These are phyloP conservation scores for Cryptococcus sp. DNA, from an alignment of 1,284 basidiomycete genomes.

Conservation along the genomic window DNA sequence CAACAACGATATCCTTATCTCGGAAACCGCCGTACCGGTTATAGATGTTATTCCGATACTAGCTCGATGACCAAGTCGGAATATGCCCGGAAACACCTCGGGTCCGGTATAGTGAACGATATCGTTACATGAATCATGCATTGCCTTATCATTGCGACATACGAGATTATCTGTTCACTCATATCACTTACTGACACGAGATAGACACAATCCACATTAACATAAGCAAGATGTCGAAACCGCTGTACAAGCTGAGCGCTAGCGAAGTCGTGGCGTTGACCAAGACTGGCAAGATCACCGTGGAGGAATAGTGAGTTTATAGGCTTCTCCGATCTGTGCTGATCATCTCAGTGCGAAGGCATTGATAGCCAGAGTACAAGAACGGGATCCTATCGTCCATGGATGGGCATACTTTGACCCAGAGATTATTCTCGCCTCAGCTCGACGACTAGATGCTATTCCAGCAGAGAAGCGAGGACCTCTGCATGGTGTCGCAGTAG, in stretches of 20 bases:
- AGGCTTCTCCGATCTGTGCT: background rate
- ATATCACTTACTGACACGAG: too few species aligned
- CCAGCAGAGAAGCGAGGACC: constrained; percentile 30
- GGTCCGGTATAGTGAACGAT: too few species aligned
- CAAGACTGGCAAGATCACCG: constrained; percentile 23
- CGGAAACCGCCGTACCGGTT: too few species aligned
- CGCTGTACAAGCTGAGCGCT: constrained; percentile 26
- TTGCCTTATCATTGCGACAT: too few species aligned
- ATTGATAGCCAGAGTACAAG: constrained; percentile 20
- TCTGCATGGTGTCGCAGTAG: constrained; percentile 38
- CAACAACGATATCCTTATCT: background rate
- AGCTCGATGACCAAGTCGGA: background rate
- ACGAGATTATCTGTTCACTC: too few species aligned
- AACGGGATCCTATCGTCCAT: constrained; percentile 22
- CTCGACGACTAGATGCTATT: constrained; percentile 32
- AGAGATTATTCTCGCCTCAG: constrained; percentile 25
- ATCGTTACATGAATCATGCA: too few species aligned
- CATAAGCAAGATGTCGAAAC: constrained; percentile 4
- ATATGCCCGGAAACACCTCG: background rate
- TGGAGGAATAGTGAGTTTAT: constrained; percentile 31
- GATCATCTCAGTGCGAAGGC: constrained; percentile 20
- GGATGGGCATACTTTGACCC: constrained; percentile 38
- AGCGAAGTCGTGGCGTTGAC: constrained; percentile 23
- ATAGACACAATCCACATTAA: background rate
- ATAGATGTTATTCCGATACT: background rate